Evolutionary conservation across 495 filamentous ascomycete species (phyloP).

Genomic region (Penicillium samsonianum): DNA sequence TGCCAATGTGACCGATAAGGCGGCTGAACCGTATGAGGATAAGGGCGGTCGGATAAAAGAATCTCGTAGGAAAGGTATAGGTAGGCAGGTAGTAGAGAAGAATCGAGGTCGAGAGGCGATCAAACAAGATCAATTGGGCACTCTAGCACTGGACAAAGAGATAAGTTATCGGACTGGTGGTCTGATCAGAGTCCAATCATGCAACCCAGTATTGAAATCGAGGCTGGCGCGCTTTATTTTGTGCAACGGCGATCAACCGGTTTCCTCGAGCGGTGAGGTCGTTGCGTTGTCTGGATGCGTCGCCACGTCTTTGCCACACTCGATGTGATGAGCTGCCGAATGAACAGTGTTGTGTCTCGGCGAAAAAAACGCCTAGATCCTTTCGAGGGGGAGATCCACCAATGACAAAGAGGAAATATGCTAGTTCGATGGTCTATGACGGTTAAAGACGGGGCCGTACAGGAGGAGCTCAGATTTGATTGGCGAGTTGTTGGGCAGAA

Average conservation of each 20-base stretch:
- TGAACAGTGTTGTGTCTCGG: background rate
- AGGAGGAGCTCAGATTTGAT: conserved; percentile 1
- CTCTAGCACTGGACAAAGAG: conserved; percentile 1
- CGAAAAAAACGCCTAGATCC: conserved; percentile 5
- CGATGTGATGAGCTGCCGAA: background rate
- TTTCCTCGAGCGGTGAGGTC: conserved; percentile 7
- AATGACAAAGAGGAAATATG: background rate
- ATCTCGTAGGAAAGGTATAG: background rate
- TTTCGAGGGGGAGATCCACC: background rate
- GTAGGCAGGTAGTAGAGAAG: background rate
- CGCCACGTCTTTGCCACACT: conserved; percentile 14
- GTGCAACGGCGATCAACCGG: conserved; percentile 7
- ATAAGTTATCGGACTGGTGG: conserved; percentile 15
- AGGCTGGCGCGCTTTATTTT: background rate
- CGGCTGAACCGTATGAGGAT: background rate
- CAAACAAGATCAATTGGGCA: background rate
- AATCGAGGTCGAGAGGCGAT: background rate
- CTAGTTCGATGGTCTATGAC: conserved; percentile 1
- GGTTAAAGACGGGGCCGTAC: background rate
- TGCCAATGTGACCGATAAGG: conserved; percentile 11
- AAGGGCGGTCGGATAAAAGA: background rate
- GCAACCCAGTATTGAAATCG: conserved; percentile 21
- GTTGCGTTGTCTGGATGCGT: background rate
- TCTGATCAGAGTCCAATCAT: conserved; percentile 19
- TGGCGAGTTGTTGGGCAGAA: background rate